phyloP scores from a whole-genome alignment of 1,284 basidiomycete genomes.

The Rhodotorula sp. region DNA sequence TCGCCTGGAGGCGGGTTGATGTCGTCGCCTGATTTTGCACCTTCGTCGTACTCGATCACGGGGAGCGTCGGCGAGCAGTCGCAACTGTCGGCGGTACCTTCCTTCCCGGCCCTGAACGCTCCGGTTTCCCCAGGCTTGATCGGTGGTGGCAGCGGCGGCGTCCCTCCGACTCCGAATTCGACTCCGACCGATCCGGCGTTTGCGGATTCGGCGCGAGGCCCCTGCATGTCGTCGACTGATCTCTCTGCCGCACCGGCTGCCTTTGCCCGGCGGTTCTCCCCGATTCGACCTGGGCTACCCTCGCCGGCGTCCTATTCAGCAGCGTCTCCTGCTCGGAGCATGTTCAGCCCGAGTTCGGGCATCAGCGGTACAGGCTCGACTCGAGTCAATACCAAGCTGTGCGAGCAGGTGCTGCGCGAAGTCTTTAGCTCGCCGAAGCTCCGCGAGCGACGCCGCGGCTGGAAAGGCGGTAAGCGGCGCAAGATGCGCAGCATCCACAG shows the following conservation, averaged over 20 bases:
- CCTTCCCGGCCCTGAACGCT: constrained; percentile 12
- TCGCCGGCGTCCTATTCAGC: constrained; percentile 4
- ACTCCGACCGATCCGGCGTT: constrained; percentile 31
- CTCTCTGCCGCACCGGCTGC: constrained; percentile 12
- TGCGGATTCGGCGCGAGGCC: constrained; percentile 12
- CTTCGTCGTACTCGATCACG: constrained; percentile 31
- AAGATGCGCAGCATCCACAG: constrained; percentile 16
- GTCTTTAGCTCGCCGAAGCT: constrained; percentile 56
- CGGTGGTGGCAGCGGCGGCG: not conserved
- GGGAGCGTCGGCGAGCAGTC: constrained; percentile 27
- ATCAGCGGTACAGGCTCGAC: constrained; percentile 75
- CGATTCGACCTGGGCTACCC: constrained; percentile 44
- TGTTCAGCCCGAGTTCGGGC: constrained; percentile 1
- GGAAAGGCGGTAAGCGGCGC: constrained; percentile 27
- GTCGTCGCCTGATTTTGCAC: constrained; percentile 35
- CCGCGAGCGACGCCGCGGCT: constrained; percentile 25
- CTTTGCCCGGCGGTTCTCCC: constrained; percentile 40
- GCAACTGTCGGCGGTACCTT: constrained; percentile 20
- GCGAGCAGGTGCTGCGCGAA: constrained; percentile 87
- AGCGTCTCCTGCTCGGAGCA: not conserved
- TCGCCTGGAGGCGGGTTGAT: constrained; percentile 22
- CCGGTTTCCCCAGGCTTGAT: not conserved
- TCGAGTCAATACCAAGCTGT: constrained; percentile 83
- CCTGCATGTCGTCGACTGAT: constrained; percentile 19
- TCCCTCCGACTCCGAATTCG: constrained; percentile 36